Evolutionary conservation across 805 yeast species (phyloP).

Genomic region (Wickerhamomyces kurtzmanii): DNA sequence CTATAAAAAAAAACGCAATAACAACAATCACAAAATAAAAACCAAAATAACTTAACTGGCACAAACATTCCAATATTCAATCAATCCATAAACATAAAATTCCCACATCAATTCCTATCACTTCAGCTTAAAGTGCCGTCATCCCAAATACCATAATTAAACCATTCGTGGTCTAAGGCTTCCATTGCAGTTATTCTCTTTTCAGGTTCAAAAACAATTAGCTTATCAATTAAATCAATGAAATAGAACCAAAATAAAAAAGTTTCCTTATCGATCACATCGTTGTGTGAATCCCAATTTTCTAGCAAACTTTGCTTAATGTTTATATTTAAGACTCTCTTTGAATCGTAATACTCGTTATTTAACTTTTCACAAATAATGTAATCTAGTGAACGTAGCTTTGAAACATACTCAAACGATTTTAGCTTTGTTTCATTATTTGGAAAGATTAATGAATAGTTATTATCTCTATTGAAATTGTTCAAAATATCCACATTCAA

Average conservation of each 20-base stretch:
- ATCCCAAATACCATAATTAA: slow-evolving; percentile 50
- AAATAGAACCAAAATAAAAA: slow-evolving; percentile 82
- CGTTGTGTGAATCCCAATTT: slow-evolving; percentile 19
- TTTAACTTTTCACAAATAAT: slow-evolving; percentile 29
- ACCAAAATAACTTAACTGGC: no score
- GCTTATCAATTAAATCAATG: slow-evolving; percentile 52
- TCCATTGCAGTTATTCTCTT: slow-evolving; percentile 66
- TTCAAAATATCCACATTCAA: no score
- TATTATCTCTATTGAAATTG: no score
- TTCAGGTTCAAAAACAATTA: slow-evolving; percentile 64
- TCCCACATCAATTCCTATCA: no score
- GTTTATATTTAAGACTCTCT: slow-evolving; percentile 14
- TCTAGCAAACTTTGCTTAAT: slow-evolving; percentile 10
- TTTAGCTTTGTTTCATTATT: slow-evolving; percentile 26
- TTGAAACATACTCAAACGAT: slow-evolving; percentile 24
- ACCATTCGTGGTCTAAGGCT: slow-evolving; percentile 79
- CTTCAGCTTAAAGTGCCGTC: slow-evolving; percentile 34
- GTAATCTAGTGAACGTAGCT: slow-evolving; percentile 30
- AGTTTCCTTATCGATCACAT: slow-evolving; percentile 40
- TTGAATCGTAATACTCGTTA: no score
- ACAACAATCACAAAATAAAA: no score
- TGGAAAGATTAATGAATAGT: slow-evolving; percentile 25
- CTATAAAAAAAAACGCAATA: no score
- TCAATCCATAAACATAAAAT: no score
- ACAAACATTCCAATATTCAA: no score